Evolutionary conservation across 345 rosid genomes (phyloP).

Genomic region (Sonneratia alba): DNA sequence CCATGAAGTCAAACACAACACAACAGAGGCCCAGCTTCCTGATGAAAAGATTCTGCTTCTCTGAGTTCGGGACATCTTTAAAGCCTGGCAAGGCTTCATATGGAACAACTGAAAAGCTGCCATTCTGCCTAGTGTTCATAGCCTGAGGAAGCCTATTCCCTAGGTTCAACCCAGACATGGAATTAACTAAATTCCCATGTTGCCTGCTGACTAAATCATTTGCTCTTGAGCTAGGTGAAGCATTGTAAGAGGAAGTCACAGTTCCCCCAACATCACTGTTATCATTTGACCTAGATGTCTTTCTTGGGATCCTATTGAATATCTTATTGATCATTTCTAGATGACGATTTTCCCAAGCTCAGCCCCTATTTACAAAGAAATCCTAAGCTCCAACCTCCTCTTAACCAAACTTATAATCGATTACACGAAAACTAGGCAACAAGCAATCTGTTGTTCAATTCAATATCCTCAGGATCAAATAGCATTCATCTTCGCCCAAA

Average conservation of each 20-base stretch:
- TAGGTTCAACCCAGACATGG: constrained; percentile 25
- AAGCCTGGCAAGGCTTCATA: constrained; percentile 71
- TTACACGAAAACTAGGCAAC: background rate
- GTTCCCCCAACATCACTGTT: constrained; percentile 43
- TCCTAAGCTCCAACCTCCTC: background rate
- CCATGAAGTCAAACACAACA: constrained; percentile 47
- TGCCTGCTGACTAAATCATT: constrained; percentile 24
- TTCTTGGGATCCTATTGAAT: constrained; percentile 50
- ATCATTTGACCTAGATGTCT: constrained; percentile 46
- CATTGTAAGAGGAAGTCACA: constrained; percentile 28
- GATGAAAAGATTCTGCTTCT: constrained; percentile 57
- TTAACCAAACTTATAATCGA: background rate
- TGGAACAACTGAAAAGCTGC: constrained; percentile 22
- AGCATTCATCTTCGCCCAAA: background rate
- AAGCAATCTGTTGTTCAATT: background rate
- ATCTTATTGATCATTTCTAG: constrained; percentile 48
- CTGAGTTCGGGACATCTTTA: constrained; percentile 57
- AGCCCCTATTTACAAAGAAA: background rate
- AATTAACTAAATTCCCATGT: constrained; percentile 19
- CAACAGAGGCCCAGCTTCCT: constrained; percentile 56
- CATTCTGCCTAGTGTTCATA: constrained; percentile 39
- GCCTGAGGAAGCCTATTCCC: constrained; percentile 37
- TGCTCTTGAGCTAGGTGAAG: constrained; percentile 31
- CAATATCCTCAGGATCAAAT: constrained; percentile 1
- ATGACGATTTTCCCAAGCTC: constrained; percentile 5